These are phyloP conservation scores for Sclerotinia trifoliorum DNA, from an alignment of 2,329 filamentous ascomycete species.

Conservation along the genomic window DNA sequence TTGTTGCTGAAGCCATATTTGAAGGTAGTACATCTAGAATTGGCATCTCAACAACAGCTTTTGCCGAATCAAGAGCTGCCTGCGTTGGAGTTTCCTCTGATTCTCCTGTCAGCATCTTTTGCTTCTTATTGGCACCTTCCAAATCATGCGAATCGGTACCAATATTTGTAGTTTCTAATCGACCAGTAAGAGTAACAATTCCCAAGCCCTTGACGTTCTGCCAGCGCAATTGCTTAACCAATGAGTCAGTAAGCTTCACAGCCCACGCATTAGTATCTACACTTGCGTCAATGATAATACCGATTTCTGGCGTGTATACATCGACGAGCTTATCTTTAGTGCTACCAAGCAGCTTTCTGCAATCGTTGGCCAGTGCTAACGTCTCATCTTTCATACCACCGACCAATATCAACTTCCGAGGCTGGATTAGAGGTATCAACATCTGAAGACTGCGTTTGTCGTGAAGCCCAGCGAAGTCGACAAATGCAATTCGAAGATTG, in stretches of 20 bases:
- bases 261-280: constrained; percentile 98
- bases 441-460: constrained; percentile 93
- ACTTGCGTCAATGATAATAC: constrained; percentile 77
- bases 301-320: constrained; percentile 79
- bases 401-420: constrained; percentile 90
- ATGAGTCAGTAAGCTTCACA: constrained; percentile 79
- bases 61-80: constrained; percentile 29
- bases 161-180: constrained; percentile 54
- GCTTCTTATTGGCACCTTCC: constrained; percentile 47
- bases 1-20: constrained; percentile 66
- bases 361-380: constrained; percentile 72
- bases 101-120: constrained; percentile 47
- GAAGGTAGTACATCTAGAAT: constrained; percentile 52
- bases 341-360: constrained; percentile 62
- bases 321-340: constrained; percentile 53
- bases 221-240: constrained; percentile 89
- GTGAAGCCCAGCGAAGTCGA: constrained; percentile 90
- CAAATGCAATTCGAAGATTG: constrained; percentile 75
- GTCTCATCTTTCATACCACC: constrained; percentile 80
- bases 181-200: constrained; percentile 88
- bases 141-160: constrained; percentile 40
- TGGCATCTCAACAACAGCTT: constrained; percentile 29
- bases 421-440: constrained; percentile 89
- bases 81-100: constrained; percentile 38
- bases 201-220: constrained; percentile 87